Conservation (phyloP, 2,329 filamentous ascomycete species). For the Penicillium sp. region DNA sequence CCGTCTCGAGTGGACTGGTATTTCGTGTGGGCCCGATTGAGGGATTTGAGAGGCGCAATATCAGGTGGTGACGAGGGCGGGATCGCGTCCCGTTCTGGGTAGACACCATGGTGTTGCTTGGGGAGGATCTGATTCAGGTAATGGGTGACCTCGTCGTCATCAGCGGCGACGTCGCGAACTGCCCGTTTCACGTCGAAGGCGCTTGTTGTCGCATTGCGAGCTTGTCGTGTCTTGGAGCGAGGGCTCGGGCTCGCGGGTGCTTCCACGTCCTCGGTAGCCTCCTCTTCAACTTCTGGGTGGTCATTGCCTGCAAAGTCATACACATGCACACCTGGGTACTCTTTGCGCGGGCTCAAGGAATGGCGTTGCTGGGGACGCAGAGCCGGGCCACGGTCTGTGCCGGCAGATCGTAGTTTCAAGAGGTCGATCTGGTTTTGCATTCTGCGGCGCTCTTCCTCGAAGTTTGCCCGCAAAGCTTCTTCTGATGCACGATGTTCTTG, state of each 20-base stretch:
- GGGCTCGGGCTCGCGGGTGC: conserved; percentile 37
- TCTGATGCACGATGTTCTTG: conserved; percentile 40
- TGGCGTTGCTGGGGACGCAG: conserved; percentile 19
- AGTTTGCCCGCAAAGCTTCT: conserved; percentile 32
- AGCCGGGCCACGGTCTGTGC: conserved; percentile 28
- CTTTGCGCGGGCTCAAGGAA: conserved; percentile 30
- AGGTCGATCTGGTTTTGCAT: conserved; percentile 41
- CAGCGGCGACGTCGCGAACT: conserved; percentile 22
- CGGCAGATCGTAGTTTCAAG: conserved; percentile 32
- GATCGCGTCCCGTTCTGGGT: conserved; percentile 13
- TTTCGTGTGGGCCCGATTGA: conserved; percentile 22
- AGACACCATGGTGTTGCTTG: conserved; percentile 11
- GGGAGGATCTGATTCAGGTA: conserved; percentile 23
- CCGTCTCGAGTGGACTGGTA: conserved; percentile 20
- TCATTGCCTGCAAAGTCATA: conserved; percentile 25
- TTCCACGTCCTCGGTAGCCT: conserved; percentile 33
- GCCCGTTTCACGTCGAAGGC: conserved; percentile 25
- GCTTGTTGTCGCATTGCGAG: conserved; percentile 15
- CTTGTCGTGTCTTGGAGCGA: conserved; percentile 30
- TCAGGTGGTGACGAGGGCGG: conserved; percentile 36
- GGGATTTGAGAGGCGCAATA: conserved; percentile 23
- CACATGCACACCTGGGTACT: conserved; percentile 29
- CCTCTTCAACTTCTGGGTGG: conserved; percentile 19
- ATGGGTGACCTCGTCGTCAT: conserved; percentile 29
- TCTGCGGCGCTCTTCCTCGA: conserved; percentile 38